Evolutionary conservation across 257 asterid species (phyloP), one percentile per base, ranked within the genome.

Genomic region (Rubia yunnanensis): DNA sequence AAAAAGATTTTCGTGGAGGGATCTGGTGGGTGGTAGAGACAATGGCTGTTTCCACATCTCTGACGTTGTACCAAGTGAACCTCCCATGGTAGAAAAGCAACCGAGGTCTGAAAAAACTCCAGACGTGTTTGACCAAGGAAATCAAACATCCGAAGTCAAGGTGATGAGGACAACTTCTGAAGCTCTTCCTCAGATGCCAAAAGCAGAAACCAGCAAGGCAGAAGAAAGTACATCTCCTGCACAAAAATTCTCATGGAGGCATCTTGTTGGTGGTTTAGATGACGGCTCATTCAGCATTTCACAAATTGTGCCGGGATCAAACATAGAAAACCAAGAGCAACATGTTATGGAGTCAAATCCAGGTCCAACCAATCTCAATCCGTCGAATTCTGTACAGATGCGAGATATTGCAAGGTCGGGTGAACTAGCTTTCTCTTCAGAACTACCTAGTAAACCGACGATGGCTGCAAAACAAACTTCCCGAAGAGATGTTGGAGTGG

Each of bases 231-330:
- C 77, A 7, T 66, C 87, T 0, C 79, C 87, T 87, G 62, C 71
- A 64, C 82, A 87, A 50, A 85, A 80, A 71, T 83, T 82, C 55
- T 83, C 97, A 10, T 89, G 96, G 96, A 68, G 80, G 60, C 84
- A 87, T 65, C 78, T 89, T 66, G 80, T 92, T 69, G 81, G 73
- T 38, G 83, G 77, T 73, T 6, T 84, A 52, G 78, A 31, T 32
- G 72, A 54, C 62, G 87, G 77, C 58, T 70, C 91, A 2, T 92
- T 92, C 80, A 87, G 80, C 76, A 71, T 92, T 65, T 76, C 88
- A 5, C 91, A 87, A 32, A 67, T 89, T 78, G 69, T 85, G 65
- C 92, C 95, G 5, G 73, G 66, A 50, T 61, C 41, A 5, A 63
- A 78, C 35, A 62, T 22, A 46, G 82, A 72, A 69, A 79, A 83